These are phyloP conservation scores for Penicillium macrosclerotiorum DNA, from an alignment of 495 filamentous ascomycete genomes.

Conservation along the genomic window DNA sequence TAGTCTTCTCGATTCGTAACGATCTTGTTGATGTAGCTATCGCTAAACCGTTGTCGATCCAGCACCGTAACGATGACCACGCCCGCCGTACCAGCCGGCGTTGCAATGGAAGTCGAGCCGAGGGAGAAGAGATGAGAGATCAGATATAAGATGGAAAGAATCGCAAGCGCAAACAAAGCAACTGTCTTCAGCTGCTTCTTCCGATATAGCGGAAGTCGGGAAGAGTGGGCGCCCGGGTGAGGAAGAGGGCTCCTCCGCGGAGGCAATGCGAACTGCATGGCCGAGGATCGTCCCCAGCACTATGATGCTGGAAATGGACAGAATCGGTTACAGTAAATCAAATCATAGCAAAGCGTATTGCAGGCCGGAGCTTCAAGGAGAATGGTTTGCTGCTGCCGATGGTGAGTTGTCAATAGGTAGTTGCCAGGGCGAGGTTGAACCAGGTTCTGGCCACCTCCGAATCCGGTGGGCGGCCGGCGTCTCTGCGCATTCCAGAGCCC, in stretches of 20 bases:
- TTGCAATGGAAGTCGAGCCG: slow-evolving; percentile 27
- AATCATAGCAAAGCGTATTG: slow-evolving; percentile 14
- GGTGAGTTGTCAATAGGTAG: not conserved
- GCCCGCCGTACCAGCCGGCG: slow-evolving; percentile 68
- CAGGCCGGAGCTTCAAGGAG: not conserved
- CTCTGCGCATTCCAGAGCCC: slow-evolving; percentile 13
- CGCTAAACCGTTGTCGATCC: slow-evolving; percentile 58
- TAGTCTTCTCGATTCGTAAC: slow-evolving; percentile 83
- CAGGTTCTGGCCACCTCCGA: slow-evolving; percentile 12
- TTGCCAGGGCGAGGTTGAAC: slow-evolving; percentile 1
- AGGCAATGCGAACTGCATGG: slow-evolving; percentile 91
- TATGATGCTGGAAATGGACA: slow-evolving; percentile 11
- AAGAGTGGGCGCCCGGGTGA: slow-evolving; percentile 58
- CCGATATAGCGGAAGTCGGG: slow-evolving; percentile 60
- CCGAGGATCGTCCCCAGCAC: slow-evolving; percentile 23
- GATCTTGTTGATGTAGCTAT: slow-evolving; percentile 65
- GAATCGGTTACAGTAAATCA: slow-evolving; percentile 5
- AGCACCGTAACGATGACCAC: slow-evolving; percentile 87
- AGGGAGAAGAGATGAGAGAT: slow-evolving; percentile 49
- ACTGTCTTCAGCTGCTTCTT: slow-evolving; percentile 65
- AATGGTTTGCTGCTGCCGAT: not conserved
- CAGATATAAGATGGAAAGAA: slow-evolving; percentile 63
- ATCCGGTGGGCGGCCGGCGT: slow-evolving; percentile 10
- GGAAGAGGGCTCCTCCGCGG: slow-evolving; percentile 76
- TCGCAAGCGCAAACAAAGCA: slow-evolving; percentile 53